Base-by-base conservation (phyloP, 148 eudicot genomes). In the Rhododendron mucronatum region DNA sequence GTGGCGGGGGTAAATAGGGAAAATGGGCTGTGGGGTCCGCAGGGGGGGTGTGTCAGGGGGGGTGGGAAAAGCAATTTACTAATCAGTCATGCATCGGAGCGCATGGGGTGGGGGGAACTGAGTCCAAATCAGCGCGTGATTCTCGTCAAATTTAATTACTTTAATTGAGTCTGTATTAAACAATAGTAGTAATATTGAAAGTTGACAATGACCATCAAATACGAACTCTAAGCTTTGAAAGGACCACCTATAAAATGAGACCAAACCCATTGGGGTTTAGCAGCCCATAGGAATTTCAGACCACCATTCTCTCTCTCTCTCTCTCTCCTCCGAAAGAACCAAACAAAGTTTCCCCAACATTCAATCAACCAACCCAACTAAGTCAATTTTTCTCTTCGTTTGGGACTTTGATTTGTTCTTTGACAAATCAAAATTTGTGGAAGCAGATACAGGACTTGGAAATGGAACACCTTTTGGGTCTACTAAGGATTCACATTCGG, bases 391-490 rank as follows among this genome's bases (percentile, higher is more conserved):
- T 15, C 5, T 41, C 44, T 73, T 75, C 79, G 8, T 37, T 75
- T 75, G 47, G 75, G 18, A 28, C 75, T 28, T 28, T 69, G 75
- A 30, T 28, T 23, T 23, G 28, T 61, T 61, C 69, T 26, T 61
- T 61, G 7, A 21, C 7, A 3, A 4, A 65, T 65, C 73, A 65
- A 65, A n/a, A 23, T n/a, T n/a, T 65, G 28, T 10, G 73, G 71
- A n/a, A 69, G 75, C 75, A 28, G 28, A 69, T 8, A 11, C 14
- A 69, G 75, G 37, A 33, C 2, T 20, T 7, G 44, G 8, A 13
- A 79, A 91, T 89, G 93, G 92, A 92, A 8, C 74, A 86, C 44
- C 71, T 88, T 20, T 78, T 92, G 65, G 93, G 93, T 50, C 87
- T 92, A 44, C 83, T 92, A 15, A 86, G 91, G 85, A 87, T 92